These are phyloP conservation scores for Plasmopara viticola DNA, from an alignment of 352 stramenopile species.

Conservation along the genomic window DNA sequence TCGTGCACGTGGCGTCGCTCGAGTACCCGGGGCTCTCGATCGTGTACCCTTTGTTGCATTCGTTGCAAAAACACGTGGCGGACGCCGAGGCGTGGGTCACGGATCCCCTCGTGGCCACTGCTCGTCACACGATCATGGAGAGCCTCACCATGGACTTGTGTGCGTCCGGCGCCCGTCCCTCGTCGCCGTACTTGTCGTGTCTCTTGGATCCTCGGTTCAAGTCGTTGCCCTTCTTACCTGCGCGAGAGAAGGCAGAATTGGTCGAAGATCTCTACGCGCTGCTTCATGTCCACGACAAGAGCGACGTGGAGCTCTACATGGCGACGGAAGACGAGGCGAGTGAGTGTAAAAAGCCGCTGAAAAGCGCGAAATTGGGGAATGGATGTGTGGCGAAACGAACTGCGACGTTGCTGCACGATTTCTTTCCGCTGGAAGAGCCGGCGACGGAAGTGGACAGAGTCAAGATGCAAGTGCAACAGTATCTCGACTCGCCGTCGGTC, in stretches of 20 bases:
- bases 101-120: conserved; percentile 49
- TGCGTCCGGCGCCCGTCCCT: conserved; percentile 33
- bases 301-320: conserved; percentile 7
- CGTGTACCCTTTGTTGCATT: conserved; percentile 59
- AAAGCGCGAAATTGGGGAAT: neutral
- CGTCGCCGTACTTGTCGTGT: conserved; percentile 61
- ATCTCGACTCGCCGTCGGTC: conserved; percentile 59
- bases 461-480: conserved; percentile 62
- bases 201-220: conserved; percentile 74
- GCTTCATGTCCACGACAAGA: conserved; percentile 36
- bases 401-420: conserved; percentile 42
- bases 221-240: conserved; percentile 54
- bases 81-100: conserved; percentile 57
- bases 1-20: conserved; percentile 57
- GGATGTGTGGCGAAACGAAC: conserved; percentile 14
- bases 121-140: conserved; percentile 51
- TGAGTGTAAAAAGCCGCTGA: too few relatives aligned
- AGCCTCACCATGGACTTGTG: conserved; percentile 52
- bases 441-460: conserved; percentile 51
- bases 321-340: too few relatives aligned
- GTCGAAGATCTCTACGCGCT: conserved; percentile 49
- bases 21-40: conserved; percentile 71
- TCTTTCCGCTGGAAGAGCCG: conserved; percentile 54
- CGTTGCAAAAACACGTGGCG: conserved; percentile 62
- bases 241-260: conserved; percentile 43